Base-by-base conservation (phyloP, 306 rosid species). In the Cucurbita maxima region DNA sequence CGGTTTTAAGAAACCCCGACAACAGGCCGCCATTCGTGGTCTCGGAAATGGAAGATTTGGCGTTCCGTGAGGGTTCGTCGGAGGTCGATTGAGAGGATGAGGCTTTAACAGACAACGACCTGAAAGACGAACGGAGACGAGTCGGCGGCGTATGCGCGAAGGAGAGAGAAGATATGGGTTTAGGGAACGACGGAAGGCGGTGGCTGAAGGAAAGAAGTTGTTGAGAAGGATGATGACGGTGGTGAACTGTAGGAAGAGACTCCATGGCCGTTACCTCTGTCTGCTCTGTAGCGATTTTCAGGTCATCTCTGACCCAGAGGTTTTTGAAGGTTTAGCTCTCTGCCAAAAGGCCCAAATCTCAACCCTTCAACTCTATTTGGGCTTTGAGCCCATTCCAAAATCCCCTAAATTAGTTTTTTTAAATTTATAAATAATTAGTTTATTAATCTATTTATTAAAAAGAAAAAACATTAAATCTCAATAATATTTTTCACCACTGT, bases 201-300 rank as follows among this genome's bases (percentile, higher is more conserved):
- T n/a, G 59, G 59, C 34, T 75, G 89, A 85, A 71, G 1, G 92
- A 83, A 59, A 81, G 82, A 57, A 22, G 43, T 50, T 48, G 43
- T 30, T 53, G 78, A 68, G 86, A 79, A 19, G 89, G 83, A 20
- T 64, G 87, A 79, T 58, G 85, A 58, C 55, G 73, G 79, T 73
- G 85, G 13, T 61, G 82, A 3, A 84, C 55, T 70, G 72, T 83
- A 12, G 84, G 58, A 20, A 89, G 79, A 66, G 91, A 75, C 58
- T 78, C 90, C 99, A 94, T 94, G 60, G 79, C 16, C 9, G 56
- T 45, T 20, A 64, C 50, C 72, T 25, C 5, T 4, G 43, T 0
- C 10, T 19, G 54, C 56, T 45, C 22, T 25, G 44, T 25, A 22
- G 71, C 3, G 71, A 41, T 41, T 34, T 30, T 59, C 36, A 18